phyloP scores from a whole-genome alignment of 2,329 filamentous ascomycete species.

The Ceratocystis ficicola region DNA sequence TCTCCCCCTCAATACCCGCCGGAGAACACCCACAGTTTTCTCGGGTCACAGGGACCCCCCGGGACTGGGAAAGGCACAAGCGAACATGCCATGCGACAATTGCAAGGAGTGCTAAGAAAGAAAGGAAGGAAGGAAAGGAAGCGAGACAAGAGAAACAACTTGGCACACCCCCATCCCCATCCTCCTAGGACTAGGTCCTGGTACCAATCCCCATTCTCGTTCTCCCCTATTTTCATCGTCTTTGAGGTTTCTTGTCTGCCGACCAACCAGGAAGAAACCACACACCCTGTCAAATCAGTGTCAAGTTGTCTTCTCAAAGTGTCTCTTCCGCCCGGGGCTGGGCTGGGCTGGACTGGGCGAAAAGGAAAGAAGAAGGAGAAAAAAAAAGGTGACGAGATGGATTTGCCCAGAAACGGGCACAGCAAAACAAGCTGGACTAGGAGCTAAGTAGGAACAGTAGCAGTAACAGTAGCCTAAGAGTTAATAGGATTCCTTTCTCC shows the following conservation, averaged over 20 bases:
- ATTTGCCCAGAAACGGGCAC: conserved; percentile 2
- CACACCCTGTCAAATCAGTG: conserved; percentile 9
- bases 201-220: neutral
- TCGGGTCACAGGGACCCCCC: conserved; percentile 3
- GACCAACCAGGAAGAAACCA: neutral
- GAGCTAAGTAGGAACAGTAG: neutral
- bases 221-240: neutral
- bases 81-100: conserved; percentile 13
- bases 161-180: neutral
- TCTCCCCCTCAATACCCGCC: conserved; percentile 1
- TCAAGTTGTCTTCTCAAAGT: neutral
- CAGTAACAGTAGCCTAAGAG: neutral
- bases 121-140: conserved; percentile 6
- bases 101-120: conserved; percentile 2
- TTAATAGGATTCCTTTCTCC: neutral
- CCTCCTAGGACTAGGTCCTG: neutral
- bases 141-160: conserved; percentile 11
- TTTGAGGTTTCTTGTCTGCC: neutral
- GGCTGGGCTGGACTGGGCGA: conserved; percentile 1
- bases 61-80: conserved; percentile 9
- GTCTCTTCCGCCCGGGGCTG: conserved; percentile 7
- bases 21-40: conserved; percentile 8
- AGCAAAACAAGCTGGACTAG: neutral
- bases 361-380: too few relatives aligned
- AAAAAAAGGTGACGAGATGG: neutral